A percentile compares a stretch with the other conserved stretches of the same genome.
phyloP scores from a whole-genome alignment of 1,139 yeast genomes.

The Geotrichum carabidarum region DNA sequence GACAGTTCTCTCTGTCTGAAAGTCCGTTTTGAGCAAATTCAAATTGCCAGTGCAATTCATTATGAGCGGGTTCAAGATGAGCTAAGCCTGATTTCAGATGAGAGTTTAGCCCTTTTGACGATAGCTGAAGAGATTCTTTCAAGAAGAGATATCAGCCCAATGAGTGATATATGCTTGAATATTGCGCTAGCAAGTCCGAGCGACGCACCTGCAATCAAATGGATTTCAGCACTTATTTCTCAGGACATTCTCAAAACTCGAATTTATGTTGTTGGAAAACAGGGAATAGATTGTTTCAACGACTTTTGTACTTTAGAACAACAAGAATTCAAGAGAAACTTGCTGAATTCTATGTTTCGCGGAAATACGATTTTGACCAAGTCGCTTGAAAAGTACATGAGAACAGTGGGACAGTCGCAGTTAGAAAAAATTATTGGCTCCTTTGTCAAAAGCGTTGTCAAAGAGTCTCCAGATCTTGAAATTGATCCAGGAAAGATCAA shows the following conservation, averaged over 20 bases:
- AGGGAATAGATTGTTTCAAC: conserved; percentile 3
- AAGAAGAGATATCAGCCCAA: conserved; percentile 9
- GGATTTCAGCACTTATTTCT: conserved; percentile 13
- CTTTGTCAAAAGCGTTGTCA: conserved; percentile 54
- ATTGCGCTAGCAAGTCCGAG: conserved; percentile 43
- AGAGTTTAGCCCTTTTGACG: conserved; percentile 9
- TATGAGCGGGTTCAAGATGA: conserved; percentile 2
- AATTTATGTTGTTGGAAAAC: neutral
- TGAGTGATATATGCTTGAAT: conserved; percentile 41
- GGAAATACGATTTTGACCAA: conserved; percentile 81
- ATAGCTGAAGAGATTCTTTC: conserved; percentile 10
- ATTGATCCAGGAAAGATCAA: conserved; percentile 58
- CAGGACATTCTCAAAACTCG: conserved; percentile 14
- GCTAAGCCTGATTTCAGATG: conserved; percentile 3
- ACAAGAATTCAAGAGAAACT: conserved; percentile 22
- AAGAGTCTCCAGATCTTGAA: conserved; percentile 56
- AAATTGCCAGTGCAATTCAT: conserved; percentile 4
- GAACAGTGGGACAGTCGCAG: conserved; percentile 73
- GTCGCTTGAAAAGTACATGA: conserved; percentile 69
- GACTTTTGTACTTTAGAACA: conserved; percentile 14
- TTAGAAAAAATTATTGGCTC: conserved; percentile 66
- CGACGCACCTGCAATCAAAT: conserved; percentile 39
- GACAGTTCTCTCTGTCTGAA: conserved; percentile 11
- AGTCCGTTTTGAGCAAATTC: conserved; percentile 12
- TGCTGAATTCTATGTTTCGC: conserved; percentile 69